Evolutionary conservation across 768 basidiomycete species (phyloP), one percentile per base, ranked within the genome.

Genomic region (Collybiopsis confluens): DNA sequence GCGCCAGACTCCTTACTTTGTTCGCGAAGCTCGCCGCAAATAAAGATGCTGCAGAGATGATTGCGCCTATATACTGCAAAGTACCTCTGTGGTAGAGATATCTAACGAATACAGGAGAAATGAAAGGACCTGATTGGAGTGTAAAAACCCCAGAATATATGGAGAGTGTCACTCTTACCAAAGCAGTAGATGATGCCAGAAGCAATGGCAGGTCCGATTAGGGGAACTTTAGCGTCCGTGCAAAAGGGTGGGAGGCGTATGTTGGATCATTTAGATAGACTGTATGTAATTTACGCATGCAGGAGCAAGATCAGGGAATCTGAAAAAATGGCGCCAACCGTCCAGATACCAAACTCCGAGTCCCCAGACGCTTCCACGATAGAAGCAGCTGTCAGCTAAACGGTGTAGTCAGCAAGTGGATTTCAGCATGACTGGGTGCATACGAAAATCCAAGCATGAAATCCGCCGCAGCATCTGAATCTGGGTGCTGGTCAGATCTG

Each of bases 101-200:
- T 16, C 59, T 55, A 5, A 56, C 49, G 11, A 59, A 52, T 5
- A 62, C 51, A 21, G 67, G 65, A 54, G 65, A 62, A 2, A 66
- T 54, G 20, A 68, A 49, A 15, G 62, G 51, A 1, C 62, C 66
- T 68, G 4, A 1, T 13, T 18, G 18, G 6, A 3, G 36, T 28
- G 10, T 42, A 11, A 36, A 7, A 21, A 18, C 6, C 15, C 8
- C 4, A 21, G 5, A 18, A 21, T 16, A 23, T 5, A 28, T n/a
- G 27, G 8, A 43, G 10, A 18, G n/a, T 21, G 8, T 4, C 7
- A 18, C 11, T 28, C 57, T 20, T 49, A 64, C 67, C 64, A 21
- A 66, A 62, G 41, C 65, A 68, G 52, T 67, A 69, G 16, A 68
- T 68, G 26, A 68, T 61, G 1, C 68, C 67, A 28, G 65, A 60